These are phyloP conservation scores for Vicia villosa DNA, from an alignment of 306 rosid species.

Conservation along the genomic window DNA sequence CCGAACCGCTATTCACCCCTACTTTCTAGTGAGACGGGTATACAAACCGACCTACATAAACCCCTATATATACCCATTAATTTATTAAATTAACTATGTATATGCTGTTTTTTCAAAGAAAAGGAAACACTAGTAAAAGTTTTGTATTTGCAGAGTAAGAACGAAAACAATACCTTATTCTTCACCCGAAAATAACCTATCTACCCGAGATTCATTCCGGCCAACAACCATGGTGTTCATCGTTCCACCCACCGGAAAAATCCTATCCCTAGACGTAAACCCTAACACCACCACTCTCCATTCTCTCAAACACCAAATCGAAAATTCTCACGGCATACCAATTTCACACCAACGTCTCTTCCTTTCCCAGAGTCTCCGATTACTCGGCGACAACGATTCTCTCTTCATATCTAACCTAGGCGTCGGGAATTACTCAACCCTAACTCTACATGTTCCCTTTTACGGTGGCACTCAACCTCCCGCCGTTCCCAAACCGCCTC, in stretches of 20 bases:
- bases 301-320: constrained; percentile 53
- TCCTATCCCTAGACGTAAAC: constrained; percentile 56
- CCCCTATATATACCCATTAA: too few species aligned
- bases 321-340: constrained; percentile 51
- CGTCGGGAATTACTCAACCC: constrained; percentile 46
- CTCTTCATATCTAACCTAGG: constrained; percentile 57
- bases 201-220: background rate
- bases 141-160: too few species aligned
- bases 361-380: constrained; percentile 57
- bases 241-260: constrained; percentile 54
- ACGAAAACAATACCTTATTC: too few species aligned
- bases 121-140: too few species aligned
- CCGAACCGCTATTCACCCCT: too few species aligned
- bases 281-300: constrained; percentile 66
- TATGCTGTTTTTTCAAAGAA: too few species aligned
- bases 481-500: constrained; percentile 64
- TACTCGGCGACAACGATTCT: constrained; percentile 37
- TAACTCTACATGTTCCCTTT: constrained; percentile 39
- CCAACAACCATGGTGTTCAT: constrained; percentile 64
- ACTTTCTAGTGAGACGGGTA: too few species aligned
- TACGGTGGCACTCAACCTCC: constrained; percentile 54
- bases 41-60: too few species aligned
- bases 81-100: too few species aligned
- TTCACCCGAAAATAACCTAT: background rate
- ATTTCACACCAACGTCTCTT: constrained; percentile 59